These are phyloP conservation scores for Neurospora terricola DNA, from an alignment of 495 filamentous ascomycete genomes.

Conservation along the genomic window DNA sequence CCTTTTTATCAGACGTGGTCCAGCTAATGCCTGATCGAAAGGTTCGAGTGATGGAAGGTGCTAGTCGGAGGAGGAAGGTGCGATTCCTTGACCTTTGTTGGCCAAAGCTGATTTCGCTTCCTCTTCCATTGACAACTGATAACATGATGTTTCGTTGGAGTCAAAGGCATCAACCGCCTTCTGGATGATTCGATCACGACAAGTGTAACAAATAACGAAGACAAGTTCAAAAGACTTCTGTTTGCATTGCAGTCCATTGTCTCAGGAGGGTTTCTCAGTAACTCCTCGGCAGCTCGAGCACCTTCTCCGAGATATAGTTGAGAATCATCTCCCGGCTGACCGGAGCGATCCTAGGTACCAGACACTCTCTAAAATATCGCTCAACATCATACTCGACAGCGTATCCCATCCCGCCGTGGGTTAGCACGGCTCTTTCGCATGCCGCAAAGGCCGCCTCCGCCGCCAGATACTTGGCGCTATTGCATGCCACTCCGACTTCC, in stretches of 20 bases:
- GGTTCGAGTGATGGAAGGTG: neutral
- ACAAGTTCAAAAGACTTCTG: neutral
- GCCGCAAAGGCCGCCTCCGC: conserved; percentile 69
- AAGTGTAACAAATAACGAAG: neutral
- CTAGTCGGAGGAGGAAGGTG: neutral
- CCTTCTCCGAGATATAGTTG: conserved; percentile 70
- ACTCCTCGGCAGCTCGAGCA: conserved; percentile 45
- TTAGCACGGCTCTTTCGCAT: conserved; percentile 59
- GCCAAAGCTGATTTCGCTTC: too few relatives aligned
- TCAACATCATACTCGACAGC: conserved; percentile 73
- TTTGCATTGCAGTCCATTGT: neutral
- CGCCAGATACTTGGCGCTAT: conserved; percentile 69
- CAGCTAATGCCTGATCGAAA: neutral
- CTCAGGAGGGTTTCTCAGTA: conserved; percentile 21
- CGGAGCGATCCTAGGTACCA: conserved; percentile 66
- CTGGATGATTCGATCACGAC: neutral
- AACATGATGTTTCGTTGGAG: too few relatives aligned
- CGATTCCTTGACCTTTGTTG: neutral
- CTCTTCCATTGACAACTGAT: too few relatives aligned
- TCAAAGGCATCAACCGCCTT: neutral
- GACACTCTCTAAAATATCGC: conserved; percentile 61
- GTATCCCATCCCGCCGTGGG: conserved; percentile 69
- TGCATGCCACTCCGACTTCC: conserved; percentile 61
- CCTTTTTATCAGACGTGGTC: neutral
- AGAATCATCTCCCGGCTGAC: conserved; percentile 74